A percentile compares a stretch with the other conserved stretches of the same genome.
Evolutionary conservation across 176 grass and related monocot species (phyloP).

Genomic region (Thalia dealbata): DNA sequence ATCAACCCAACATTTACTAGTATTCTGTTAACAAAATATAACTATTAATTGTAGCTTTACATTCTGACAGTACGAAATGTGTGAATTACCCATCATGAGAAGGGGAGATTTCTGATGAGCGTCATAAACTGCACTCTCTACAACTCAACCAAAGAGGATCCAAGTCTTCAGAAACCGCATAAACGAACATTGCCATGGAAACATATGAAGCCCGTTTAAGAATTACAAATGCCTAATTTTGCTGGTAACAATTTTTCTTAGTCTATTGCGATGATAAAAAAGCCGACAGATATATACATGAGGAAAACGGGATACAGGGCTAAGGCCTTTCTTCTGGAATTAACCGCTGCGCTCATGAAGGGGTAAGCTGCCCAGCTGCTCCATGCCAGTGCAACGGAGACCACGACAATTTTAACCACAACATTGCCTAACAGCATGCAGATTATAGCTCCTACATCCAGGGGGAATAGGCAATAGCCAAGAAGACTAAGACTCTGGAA

Average conservation of each 20-base stretch:
- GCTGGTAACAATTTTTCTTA: constrained; percentile 7
- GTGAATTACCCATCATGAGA: too few species aligned
- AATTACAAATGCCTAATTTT: too few species aligned
- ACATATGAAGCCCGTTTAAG: too few species aligned
- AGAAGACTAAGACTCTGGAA: constrained; percentile 98
- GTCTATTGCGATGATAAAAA: constrained; percentile 95
- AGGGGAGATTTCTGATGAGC: too few species aligned
- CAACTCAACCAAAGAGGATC: too few species aligned
- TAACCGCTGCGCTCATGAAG: constrained; percentile 96
- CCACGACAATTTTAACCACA: constrained; percentile 74
- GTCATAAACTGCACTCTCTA: too few species aligned
- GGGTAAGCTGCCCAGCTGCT: constrained; percentile 99
- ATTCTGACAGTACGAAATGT: too few species aligned
- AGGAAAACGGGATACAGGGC: constrained; percentile 89
- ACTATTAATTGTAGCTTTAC: too few species aligned
- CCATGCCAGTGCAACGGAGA: constrained; percentile 72
- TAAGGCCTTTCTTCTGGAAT: constrained; percentile 90
- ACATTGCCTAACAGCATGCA: constrained; percentile 88
- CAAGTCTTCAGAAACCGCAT: too few species aligned
- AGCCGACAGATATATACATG: constrained; percentile 93
- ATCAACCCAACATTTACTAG: too few species aligned
- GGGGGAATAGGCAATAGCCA: constrained; percentile 89
- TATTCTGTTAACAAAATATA: too few species aligned
- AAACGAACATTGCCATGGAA: too few species aligned
- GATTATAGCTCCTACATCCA: constrained; percentile 76